phyloP scores from a whole-genome alignment of 148 eudicot species.

The Diospyros lotus region DNA sequence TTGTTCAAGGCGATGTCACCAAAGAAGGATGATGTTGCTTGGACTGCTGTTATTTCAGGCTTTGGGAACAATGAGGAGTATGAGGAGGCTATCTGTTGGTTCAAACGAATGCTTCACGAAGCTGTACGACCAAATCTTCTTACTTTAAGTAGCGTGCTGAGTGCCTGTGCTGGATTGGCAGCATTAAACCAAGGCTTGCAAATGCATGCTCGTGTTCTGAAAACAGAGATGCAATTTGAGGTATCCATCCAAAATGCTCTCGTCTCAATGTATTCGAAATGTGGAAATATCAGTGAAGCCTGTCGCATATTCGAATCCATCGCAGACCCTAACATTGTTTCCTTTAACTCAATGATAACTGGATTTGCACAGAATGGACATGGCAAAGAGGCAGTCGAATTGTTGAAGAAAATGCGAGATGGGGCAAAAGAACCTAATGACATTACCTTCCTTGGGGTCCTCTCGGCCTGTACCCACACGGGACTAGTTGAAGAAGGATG shows the following conservation, averaged over 20 bases:
- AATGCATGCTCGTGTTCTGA: constrained; percentile 41
- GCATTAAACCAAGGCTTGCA: constrained; percentile 43
- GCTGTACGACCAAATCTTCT: constrained; percentile 46
- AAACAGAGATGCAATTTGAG: constrained; percentile 36
- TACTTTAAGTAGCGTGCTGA: constrained; percentile 50
- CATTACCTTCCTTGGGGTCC: constrained; percentile 51
- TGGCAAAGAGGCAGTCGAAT: constrained; percentile 39
- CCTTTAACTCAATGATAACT: constrained; percentile 55
- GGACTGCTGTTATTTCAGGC: constrained; percentile 70
- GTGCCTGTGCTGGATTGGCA: constrained; percentile 54
- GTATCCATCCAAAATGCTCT: constrained; percentile 53
- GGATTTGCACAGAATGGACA: constrained; percentile 54
- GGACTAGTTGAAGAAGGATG: constrained; percentile 54
- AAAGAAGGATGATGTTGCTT: constrained; percentile 47
- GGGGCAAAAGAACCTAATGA: constrained; percentile 35
- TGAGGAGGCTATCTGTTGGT: constrained; percentile 46
- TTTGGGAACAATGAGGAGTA: constrained; percentile 37
- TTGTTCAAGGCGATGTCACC: constrained; percentile 43
- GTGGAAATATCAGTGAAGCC: constrained; percentile 55
- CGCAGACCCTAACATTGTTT: constrained; percentile 40
- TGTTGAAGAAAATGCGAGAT: constrained; percentile 31
- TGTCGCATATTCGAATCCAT: constrained; percentile 32
- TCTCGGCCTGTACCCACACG: constrained; percentile 56
- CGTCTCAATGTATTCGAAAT: constrained; percentile 57
- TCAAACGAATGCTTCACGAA: constrained; percentile 35